Evolutionary conservation across 1,284 basidiomycete genomes (phyloP), one percentile per base, ranked within the genome.

Genomic region (Trametes pubescens): DNA sequence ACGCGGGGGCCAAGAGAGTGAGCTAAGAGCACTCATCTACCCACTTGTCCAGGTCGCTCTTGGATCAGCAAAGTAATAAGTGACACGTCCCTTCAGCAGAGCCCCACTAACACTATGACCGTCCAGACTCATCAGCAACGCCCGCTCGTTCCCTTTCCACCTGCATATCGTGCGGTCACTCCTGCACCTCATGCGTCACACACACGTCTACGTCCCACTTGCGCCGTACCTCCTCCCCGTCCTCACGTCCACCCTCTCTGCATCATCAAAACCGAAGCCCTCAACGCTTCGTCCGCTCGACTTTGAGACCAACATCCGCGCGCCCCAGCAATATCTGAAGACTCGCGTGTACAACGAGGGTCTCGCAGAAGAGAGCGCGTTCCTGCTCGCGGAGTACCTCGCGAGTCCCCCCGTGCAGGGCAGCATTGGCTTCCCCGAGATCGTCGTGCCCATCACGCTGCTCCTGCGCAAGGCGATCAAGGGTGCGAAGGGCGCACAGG

Each of bases 41-140:
- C 98, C 98, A 9, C 84, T 99, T 8, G 94, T 97, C 7, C 98
- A 99, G 78, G 94, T 99, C 52, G 88, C 93, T 48, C 82, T 98
- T 37, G 98, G 98, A 44, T 93, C 95, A 52, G 92, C 97, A 69
- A 91, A 91, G 95, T 96, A 76, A n/a, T 14, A 18, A 14, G 24
- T 21, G 5, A 5, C 10, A 11, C 29, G 8, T 13, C 29, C 4
- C 37, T 40, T 49, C 10, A 32, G 14, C 38, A 13, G 32, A 10
- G 13, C 29, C 14, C 18, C 14, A 21, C 35, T 61, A 29, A 48
- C 47, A 14, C 10, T 1, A 11, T 10, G 13, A 10, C 24, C 24
- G 34, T 43, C 49, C 70, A 96, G 96, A 69, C 87, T 98, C 51
- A 88, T 98, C 49, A 91, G 91, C 10, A 92, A 90, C 61, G 83